Evolutionary conservation across 192 early-diverging fungal species (phyloP).

Genomic region (Endogone sp.): DNA sequence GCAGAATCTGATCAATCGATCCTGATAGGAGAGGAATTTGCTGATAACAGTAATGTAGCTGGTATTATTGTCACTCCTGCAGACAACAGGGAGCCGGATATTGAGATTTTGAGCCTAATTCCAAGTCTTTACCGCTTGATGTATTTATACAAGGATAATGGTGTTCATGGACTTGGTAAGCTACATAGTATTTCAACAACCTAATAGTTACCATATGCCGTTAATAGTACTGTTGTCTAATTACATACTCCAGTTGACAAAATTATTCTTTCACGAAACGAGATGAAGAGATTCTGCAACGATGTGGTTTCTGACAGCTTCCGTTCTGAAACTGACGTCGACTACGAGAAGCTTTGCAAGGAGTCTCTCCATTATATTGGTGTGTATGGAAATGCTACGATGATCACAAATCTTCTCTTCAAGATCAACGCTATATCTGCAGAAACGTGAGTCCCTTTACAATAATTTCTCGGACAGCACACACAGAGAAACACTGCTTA

Average conservation of each 20-base stretch:
- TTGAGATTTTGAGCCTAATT: background rate
- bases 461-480: background rate
- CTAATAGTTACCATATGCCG: background rate
- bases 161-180: slow-evolving; percentile 8
- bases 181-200: background rate
- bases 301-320: slow-evolving; percentile 7
- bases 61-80: background rate
- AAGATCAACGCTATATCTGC: background rate
- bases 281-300: slow-evolving; percentile 12
- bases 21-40: too few species aligned
- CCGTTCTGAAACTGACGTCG: slow-evolving; percentile 5
- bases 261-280: background rate
- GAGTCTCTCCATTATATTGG: slow-evolving; percentile 6
- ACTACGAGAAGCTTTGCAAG: background rate
- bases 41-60: background rate
- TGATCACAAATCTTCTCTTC: slow-evolving; percentile 15
- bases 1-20: too few species aligned
- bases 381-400: slow-evolving; percentile 6
- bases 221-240: background rate
- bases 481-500: background rate
- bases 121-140: slow-evolving; percentile 13
- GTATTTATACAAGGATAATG: slow-evolving; percentile 9
- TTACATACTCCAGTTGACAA: slow-evolving; percentile 10
- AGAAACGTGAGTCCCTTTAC: background rate
- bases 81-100: background rate